Evolutionary conservation across 1,139 yeast genomes (phyloP), one percentile per base, ranked within the genome.

Genomic region (Suhomyces wounanorum): DNA sequence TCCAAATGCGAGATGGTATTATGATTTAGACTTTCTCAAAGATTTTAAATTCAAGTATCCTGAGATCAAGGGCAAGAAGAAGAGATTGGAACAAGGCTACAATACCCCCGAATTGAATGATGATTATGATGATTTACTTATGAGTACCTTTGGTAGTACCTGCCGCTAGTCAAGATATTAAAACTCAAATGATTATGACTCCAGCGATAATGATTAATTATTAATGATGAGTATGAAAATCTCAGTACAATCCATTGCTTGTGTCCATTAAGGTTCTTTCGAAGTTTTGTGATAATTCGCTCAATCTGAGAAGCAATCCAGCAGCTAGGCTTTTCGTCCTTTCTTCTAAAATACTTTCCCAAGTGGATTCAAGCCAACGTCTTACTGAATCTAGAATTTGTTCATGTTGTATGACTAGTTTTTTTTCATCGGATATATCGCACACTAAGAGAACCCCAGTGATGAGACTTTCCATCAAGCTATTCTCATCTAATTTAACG

Each of bases 301-400:
- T 65, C 49, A 79, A 60, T 26, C 69, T 65, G 45, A 78, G 67
- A 23, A 82, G 59, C 25, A 79, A 72, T 1, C 83, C 83, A 13
- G 85, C 85, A 43, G 83, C 77, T 37, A 81, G 59, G 45, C 81
- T 70, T 52, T 77, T 77, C 8, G 78, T 62, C 43, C 70, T 62
- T 10, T 72, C 77, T 52, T 80, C 84, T 3, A 78, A 75, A 1
- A 81, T 67, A 1, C 49, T 45, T 47, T 79, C 81, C 84, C 84
- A 82, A 7, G 63, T 60, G 3, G 59, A 64, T 16, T 67, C 64
- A 6, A 81, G 62, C 81, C 83, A 77, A 23, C 57, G 61, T 47
- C 72, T 74, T 7, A 78, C 57, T 31, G 69, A 64, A 1, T 63
- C 52, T 2, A 81, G 49, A 38, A 71, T 69, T 17, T 68, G 55